Conservation (phyloP, 1,284 basidiomycete species). For the Cutaneotrichosporon cavernicola region DNA sequence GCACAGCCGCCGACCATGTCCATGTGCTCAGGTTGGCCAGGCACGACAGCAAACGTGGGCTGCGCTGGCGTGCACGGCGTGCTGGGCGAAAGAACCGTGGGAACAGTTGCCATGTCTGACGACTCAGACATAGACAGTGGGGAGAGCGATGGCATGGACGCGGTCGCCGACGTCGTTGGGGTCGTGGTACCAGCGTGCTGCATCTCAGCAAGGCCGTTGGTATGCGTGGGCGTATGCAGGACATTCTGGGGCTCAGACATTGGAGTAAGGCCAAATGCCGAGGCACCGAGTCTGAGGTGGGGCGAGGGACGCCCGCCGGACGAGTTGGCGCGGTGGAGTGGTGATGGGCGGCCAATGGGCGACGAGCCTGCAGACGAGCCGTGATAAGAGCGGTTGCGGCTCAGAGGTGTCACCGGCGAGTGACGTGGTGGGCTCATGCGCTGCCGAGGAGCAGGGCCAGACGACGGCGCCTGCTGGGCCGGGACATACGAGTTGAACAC, state of each 20-base stretch:
- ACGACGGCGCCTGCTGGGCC: slow-evolving; percentile 18
- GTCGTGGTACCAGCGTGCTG: slow-evolving; percentile 5
- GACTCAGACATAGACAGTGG: slow-evolving; percentile 21
- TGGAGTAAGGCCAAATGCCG: slow-evolving; percentile 24
- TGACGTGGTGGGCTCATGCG: slow-evolving; percentile 23
- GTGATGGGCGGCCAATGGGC: slow-evolving; percentile 17
- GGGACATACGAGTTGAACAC: slow-evolving; percentile 11
- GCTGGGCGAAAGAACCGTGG: slow-evolving; percentile 12
- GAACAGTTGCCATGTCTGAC: slow-evolving; percentile 9
- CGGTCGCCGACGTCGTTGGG: slow-evolving; percentile 5
- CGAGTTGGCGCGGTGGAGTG: slow-evolving; percentile 23
- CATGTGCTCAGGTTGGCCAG: slow-evolving; percentile 12
- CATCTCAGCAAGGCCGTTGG: background rate
- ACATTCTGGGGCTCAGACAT: slow-evolving; percentile 9
- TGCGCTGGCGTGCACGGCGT: slow-evolving; percentile 24
- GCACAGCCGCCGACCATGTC: slow-evolving; percentile 14
- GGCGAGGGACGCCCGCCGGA: slow-evolving; percentile 23
- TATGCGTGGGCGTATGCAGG: slow-evolving; percentile 6
- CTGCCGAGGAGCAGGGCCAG: slow-evolving; percentile 27
- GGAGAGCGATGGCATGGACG: slow-evolving; percentile 18
- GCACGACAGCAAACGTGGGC: slow-evolving; percentile 17
- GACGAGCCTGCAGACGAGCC: slow-evolving; percentile 16
- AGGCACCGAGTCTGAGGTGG: slow-evolving; percentile 21
- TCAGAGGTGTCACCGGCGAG: slow-evolving; percentile 20
- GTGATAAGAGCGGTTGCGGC: slow-evolving; percentile 22